Evolutionary conservation across 164 flowering plant genomes (phyloP), one percentile per base, ranked within the genome.

Genomic region (Brasenia schreberi): DNA sequence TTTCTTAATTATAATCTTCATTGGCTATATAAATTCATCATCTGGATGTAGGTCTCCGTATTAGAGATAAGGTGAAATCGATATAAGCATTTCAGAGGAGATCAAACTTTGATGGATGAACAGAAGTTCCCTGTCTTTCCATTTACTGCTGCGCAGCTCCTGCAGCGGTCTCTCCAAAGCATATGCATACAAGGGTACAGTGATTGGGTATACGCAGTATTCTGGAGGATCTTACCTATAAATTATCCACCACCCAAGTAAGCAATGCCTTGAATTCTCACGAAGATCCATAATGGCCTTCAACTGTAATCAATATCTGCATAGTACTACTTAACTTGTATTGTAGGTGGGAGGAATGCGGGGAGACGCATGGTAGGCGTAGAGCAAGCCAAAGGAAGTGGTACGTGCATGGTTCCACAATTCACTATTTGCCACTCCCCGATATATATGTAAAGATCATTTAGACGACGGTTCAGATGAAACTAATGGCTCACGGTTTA

Each of bases 241-340:
- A 85, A 85, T 68, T 89, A 81, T 63, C 96, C 96, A 69, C 96
- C 92, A 16, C 96, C 96, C 7, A 87, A 81, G 90, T 87, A 83
- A 77, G 78, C 63, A 69, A 27, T 64, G 18, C 19, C 33, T 6
- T 5, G 3, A 12, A 66, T 7, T 59, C 14, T 11, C 19, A 14
- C 7, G 27, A 52, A 17, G 6, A n/a, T 12, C 10, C n/a, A 44
- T 33, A 33, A 33, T 33, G 39, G 39, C 39, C 39, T 33, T 33
- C 39, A 33, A 33, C 39, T 33, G 39, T 33, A 33, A 33, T 33
- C 39, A 2, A 33, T 33, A 9, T 49, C 16, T 49, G 10, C 56
- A 44, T 44, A 44, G 10, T 14, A 49, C 56, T 9, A 9, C 56
- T 33, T 33, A 33, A 33, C 39, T 14, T 44, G 44, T 19, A 69